Evolutionary conservation across 2,329 filamentous ascomycete genomes (phyloP).

Genomic region (Cyphellophora europaea): DNA sequence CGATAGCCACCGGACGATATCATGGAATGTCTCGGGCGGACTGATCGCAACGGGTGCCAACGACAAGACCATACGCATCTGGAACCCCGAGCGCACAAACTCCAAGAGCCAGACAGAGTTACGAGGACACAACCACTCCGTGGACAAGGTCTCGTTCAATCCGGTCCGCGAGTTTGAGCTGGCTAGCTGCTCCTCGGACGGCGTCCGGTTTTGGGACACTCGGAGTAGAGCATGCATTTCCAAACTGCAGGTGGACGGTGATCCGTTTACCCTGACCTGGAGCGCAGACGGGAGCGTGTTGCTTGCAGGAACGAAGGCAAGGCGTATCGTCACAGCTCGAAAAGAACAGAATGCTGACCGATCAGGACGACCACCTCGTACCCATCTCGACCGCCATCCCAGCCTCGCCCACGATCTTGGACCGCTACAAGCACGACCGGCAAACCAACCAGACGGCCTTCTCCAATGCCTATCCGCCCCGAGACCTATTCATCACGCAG

Average conservation of each 20-base stretch:
- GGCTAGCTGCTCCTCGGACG: constrained; percentile 40
- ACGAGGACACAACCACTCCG: constrained; percentile 35
- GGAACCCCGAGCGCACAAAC: constrained; percentile 56
- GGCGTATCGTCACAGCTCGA: no score
- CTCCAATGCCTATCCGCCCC: constrained; percentile 32
- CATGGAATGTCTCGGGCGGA: constrained; percentile 80
- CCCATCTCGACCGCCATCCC: constrained; percentile 33
- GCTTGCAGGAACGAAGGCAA: constrained; percentile 38
- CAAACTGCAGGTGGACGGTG: constrained; percentile 38
- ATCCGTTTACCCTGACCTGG: constrained; percentile 40
- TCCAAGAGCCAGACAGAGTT: constrained; percentile 39
- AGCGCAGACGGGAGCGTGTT: constrained; percentile 37
- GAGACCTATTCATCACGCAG: constrained; percentile 43
- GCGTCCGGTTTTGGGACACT: constrained; percentile 42
- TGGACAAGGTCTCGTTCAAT: constrained; percentile 41
- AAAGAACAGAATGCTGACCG: no score
- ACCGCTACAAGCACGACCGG: constrained; percentile 33
- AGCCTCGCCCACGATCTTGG: constrained; percentile 28
- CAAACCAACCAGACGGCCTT: constrained; percentile 41
- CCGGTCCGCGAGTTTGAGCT: constrained; percentile 39
- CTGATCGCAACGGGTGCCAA: constrained; percentile 81
- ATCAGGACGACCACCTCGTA: constrained; percentile 38
- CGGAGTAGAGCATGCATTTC: constrained; percentile 38
- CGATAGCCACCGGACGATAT: constrained; percentile 62
- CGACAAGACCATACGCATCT: constrained; percentile 82